Percentiles rank a stretch among this genome's conserved stretches.
Conservation (phyloP, 2,329 filamentous ascomycete species). For the Aspergillus tanneri region DNA sequence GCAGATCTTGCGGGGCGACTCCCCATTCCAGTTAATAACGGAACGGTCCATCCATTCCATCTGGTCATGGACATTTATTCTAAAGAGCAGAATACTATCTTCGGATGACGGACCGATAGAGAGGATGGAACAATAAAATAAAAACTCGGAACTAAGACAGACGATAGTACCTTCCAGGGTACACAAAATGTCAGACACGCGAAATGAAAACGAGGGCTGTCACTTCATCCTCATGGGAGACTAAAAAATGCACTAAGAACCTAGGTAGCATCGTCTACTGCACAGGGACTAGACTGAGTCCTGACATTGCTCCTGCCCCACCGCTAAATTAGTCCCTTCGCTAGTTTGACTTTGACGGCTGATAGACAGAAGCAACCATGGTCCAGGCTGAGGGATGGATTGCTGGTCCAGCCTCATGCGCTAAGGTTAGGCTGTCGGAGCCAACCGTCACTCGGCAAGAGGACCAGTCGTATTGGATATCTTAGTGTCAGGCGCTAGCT, state of each 20-base stretch:
- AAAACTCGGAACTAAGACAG: background rate
- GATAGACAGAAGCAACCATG: slow-evolving; percentile 6
- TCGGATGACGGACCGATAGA: too few species aligned
- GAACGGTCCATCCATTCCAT: background rate
- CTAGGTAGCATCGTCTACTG: background rate
- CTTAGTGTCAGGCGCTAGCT: slow-evolving; percentile 6
- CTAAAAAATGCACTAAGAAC: too few species aligned
- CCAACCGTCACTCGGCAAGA: slow-evolving; percentile 9
- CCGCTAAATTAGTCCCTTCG: slow-evolving; percentile 1
- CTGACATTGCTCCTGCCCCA: background rate
- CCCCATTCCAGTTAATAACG: slow-evolving; percentile 5
- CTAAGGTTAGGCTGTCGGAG: background rate
- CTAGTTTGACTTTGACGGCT: slow-evolving; percentile 9
- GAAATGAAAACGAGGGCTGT: background rate
- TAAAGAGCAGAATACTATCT: background rate
- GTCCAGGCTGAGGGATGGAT: background rate
- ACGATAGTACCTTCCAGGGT: background rate
- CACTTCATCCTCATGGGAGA: too few species aligned
- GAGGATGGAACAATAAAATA: background rate
- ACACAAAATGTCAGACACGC: background rate
- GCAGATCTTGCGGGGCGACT: slow-evolving; percentile 24
- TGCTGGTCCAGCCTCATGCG: slow-evolving; percentile 1
- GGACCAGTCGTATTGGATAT: slow-evolving; percentile 3
- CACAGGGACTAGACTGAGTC: background rate
- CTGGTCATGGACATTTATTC: too few species aligned